Conservation (phyloP, 1,139 yeast genomes). For the Diutina neorugosa region DNA sequence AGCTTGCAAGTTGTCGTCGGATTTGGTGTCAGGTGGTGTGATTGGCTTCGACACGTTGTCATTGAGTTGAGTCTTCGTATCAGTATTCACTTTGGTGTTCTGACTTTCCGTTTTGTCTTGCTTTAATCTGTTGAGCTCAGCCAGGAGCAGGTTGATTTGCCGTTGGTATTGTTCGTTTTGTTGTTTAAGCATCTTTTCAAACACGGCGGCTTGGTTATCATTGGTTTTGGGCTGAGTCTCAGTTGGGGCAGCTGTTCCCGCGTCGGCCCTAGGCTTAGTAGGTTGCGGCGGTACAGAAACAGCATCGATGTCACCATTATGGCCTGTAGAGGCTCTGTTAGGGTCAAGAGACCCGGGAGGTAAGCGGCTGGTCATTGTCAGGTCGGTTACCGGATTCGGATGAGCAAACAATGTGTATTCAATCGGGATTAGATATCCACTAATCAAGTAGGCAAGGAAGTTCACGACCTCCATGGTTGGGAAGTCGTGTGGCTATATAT, state of each 20-base stretch:
- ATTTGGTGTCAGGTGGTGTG: no score
- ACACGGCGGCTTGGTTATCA: no score
- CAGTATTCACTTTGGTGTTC: no score
- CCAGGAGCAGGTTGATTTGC: no score
- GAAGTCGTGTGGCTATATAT: neutral
- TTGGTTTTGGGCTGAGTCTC: neutral
- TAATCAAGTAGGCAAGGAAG: neutral
- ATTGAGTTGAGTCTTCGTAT: no score
- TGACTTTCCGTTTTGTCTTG: no score
- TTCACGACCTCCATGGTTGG: neutral
- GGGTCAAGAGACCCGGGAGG: neutral
- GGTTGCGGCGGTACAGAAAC: neutral
- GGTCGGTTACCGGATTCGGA: neutral
- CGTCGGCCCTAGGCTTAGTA: neutral
- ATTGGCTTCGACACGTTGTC: no score
- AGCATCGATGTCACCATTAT: neutral
- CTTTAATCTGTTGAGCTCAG: no score
- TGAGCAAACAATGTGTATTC: neutral
- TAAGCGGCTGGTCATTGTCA: neutral
- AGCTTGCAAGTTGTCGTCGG: neutral
- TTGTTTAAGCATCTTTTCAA: no score
- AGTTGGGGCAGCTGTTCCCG: neutral
- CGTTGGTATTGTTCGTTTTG: no score
- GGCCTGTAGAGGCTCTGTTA: neutral
- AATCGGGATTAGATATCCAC: neutral